A percentile compares a stretch with the other conserved stretches of the same genome.
These are phyloP conservation scores for Camellia oleifera DNA, from an alignment of 179 eudicot genomes.

Conservation along the genomic window DNA sequence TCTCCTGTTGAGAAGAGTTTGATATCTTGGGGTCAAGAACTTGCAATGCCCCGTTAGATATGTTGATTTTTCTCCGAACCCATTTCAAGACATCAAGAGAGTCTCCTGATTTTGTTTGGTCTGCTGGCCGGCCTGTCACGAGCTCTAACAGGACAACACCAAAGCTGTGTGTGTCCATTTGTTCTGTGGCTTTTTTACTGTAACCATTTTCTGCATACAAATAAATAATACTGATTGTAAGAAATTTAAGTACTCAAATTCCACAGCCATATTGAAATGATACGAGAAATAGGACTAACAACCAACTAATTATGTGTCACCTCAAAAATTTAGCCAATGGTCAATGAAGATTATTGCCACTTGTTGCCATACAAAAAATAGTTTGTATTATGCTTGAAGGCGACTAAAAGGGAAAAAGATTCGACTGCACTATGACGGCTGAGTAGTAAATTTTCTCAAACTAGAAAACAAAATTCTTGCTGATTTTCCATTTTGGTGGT, in stretches of 20 bases:
- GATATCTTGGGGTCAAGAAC: constrained; percentile 69
- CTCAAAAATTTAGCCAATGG: too few species aligned
- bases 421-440: neutral
- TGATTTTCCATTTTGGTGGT: neutral
- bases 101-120: constrained; percentile 35
- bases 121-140: constrained; percentile 55
- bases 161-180: constrained; percentile 75
- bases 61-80: constrained; percentile 64
- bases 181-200: constrained; percentile 45
- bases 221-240: neutral
- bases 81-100: constrained; percentile 50
- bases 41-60: constrained; percentile 44
- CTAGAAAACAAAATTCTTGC: neutral
- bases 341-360: too few species aligned
- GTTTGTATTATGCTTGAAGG: neutral
- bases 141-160: constrained; percentile 64
- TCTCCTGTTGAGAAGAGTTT: constrained; percentile 40
- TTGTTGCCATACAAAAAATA: too few species aligned
- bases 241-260: neutral
- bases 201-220: constrained; percentile 45
- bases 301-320: neutral
- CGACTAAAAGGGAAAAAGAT: neutral
- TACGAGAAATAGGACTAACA: neutral
- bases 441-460: neutral
- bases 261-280: too few species aligned